A percentile compares a stretch with the other conserved stretches of the same genome.
Conservation (phyloP, 306 rosid species). For the Hippophae rhamnoides region DNA sequence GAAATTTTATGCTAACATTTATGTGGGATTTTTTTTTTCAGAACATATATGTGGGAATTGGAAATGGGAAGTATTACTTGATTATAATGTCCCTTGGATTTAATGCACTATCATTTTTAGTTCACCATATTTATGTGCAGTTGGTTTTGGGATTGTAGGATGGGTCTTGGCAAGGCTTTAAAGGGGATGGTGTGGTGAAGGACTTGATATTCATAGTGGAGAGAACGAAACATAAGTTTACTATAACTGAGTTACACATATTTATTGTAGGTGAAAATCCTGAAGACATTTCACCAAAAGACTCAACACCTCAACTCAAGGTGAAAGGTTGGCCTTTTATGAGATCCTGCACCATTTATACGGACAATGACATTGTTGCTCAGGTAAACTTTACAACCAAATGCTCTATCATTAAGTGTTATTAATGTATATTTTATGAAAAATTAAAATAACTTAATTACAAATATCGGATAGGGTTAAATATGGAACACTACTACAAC, state of each 20-base stretch:
- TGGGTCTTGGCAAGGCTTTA: constrained; percentile 69
- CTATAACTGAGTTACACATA: constrained; percentile 49
- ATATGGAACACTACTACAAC: not conserved
- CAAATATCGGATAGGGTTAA: not conserved
- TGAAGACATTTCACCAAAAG: constrained; percentile 11
- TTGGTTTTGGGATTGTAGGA: constrained; percentile 29
- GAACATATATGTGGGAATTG: too few relatives aligned
- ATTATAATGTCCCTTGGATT: too few relatives aligned
- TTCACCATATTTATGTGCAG: not conserved
- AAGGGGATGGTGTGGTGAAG: constrained; percentile 24
- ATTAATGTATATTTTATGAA: not conserved
- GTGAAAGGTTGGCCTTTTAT: constrained; percentile 59
- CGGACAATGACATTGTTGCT: constrained; percentile 47
- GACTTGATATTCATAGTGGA: constrained; percentile 29
- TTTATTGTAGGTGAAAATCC: constrained; percentile 29
- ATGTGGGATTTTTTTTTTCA: too few relatives aligned
- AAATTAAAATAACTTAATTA: not conserved
- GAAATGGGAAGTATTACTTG: too few relatives aligned
- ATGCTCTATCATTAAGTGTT: too few relatives aligned
- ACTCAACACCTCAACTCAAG: constrained; percentile 27
- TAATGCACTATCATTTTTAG: not conserved
- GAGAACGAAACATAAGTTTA: constrained; percentile 39
- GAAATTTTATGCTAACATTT: too few relatives aligned
- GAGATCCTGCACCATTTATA: constrained; percentile 60
- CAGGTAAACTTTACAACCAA: constrained; percentile 42